Conservation (phyloP, 441 rosid species). For the Isatis lusitanica region DNA sequence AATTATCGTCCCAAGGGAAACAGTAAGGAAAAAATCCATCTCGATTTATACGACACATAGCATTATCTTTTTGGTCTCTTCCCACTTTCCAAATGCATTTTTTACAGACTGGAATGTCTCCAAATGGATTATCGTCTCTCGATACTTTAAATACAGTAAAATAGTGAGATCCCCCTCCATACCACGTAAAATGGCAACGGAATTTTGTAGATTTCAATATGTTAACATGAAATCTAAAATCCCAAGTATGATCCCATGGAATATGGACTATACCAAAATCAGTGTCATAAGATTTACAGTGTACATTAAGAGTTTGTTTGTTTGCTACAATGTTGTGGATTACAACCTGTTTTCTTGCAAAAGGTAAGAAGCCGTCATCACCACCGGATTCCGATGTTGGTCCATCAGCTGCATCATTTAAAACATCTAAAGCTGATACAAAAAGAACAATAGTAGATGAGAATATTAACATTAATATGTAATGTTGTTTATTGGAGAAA, state of each 20-base stretch:
- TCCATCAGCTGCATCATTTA: not conserved
- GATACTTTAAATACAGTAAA: constrained; percentile 2
- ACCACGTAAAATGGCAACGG: not conserved
- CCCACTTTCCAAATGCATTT: constrained; percentile 7
- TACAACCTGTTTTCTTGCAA: constrained; percentile 4
- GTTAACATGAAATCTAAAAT: constrained; percentile 19
- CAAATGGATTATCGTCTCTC: constrained; percentile 11
- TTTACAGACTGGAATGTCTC: not conserved
- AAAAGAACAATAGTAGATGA: not conserved
- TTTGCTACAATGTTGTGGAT: not conserved
- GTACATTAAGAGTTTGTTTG: not conserved
- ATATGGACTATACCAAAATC: not conserved
- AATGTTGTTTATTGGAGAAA: not conserved
- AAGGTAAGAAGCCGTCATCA: not conserved
- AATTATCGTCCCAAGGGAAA: not conserved
- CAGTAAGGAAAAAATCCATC: not conserved
- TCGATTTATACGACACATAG: not conserved
- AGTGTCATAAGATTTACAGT: not conserved
- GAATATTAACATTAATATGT: not conserved
- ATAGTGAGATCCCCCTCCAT: not conserved
- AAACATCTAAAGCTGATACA: not conserved
- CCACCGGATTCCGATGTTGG: not conserved
- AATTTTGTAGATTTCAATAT: not conserved
- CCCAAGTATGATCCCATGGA: not conserved
- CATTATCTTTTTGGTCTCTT: rapidly evolving